phyloP scores from a whole-genome alignment of 2,329 filamentous ascomycete genomes.

The Zymoseptoria pseudotritici region DNA sequence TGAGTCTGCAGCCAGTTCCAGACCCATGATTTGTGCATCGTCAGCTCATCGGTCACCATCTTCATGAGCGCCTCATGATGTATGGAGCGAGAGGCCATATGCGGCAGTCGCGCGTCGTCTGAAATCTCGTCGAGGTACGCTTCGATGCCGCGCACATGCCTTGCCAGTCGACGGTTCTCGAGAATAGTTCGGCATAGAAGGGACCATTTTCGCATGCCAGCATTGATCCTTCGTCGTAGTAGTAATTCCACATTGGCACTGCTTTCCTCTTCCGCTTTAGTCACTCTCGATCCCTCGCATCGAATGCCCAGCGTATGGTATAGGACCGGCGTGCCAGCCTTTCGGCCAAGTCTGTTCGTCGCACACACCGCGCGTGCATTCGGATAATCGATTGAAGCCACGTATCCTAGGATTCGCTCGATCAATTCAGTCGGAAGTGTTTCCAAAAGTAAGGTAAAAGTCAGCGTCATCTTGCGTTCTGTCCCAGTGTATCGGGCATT shows the following conservation, averaged over 20 bases:
- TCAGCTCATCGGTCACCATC: background rate
- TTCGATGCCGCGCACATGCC: background rate
- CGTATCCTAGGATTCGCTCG: background rate
- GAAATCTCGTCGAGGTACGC: background rate
- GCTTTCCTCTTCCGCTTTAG: too few relatives aligned
- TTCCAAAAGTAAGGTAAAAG: background rate
- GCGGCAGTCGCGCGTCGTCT: background rate
- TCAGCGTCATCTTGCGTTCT: too few relatives aligned
- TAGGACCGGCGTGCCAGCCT: background rate
- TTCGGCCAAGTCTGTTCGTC: slow-evolving; percentile 1
- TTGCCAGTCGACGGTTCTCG: background rate
- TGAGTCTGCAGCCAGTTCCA: background rate
- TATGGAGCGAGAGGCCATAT: background rate
- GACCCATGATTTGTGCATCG: background rate
- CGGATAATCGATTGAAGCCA: background rate
- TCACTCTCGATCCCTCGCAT: too few relatives aligned
- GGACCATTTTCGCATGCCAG: background rate
- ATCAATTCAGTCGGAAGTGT: slow-evolving; percentile 2
- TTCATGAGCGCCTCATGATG: background rate
- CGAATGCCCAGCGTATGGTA: slow-evolving; percentile 1
- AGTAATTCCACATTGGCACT: too few relatives aligned
- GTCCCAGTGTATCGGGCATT: too few relatives aligned
- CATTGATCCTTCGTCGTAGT: background rate
- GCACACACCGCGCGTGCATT: slow-evolving; percentile 1
- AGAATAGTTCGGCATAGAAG: slow-evolving; percentile 5